phyloP scores from a whole-genome alignment of 805 yeast genomes.

The Lipomyces mesembrius region DNA sequence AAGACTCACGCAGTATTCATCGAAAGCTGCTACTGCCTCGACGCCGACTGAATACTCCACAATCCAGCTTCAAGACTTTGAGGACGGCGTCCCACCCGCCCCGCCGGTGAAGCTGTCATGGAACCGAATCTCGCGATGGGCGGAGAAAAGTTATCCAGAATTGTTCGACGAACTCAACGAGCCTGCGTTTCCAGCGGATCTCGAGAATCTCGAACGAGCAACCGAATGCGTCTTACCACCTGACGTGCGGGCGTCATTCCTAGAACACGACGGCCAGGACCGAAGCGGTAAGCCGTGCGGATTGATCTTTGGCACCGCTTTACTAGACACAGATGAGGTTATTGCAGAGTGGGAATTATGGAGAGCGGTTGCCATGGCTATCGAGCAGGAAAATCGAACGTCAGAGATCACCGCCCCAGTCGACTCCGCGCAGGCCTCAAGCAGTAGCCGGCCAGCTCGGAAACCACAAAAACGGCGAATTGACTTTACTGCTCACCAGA shows the following conservation, averaged over 20 bases:
- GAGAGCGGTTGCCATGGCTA: constrained; percentile 64
- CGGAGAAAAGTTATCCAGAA: constrained; percentile 77
- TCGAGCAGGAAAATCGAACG: constrained; percentile 35
- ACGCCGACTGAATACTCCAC: constrained; percentile 17
- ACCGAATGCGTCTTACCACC: constrained; percentile 73
- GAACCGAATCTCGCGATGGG: constrained; percentile 88
- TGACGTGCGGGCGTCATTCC: constrained; percentile 78
- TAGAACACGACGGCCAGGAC: constrained; percentile 91
- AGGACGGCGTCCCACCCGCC: constrained; percentile 65
- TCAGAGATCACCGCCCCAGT: not conserved
- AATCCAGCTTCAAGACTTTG: constrained; percentile 48
- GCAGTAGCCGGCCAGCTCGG: constrained; percentile 29
- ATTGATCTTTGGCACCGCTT: constrained; percentile 74
- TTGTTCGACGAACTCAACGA: constrained; percentile 74
- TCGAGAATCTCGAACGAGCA: constrained; percentile 82
- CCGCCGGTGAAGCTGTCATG: constrained; percentile 76
- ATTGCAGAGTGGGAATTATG: constrained; percentile 82
- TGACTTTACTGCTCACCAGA: constrained; percentile 47
- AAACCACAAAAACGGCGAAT: constrained; percentile 8
- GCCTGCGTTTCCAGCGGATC: constrained; percentile 79
- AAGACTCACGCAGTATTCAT: constrained; percentile 10
- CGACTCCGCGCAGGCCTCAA: constrained; percentile 2
- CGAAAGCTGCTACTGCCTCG: not conserved
- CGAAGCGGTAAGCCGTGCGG: constrained; percentile 76
- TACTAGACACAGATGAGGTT: constrained; percentile 80